Evolutionary conservation across 768 basidiomycete species (phyloP).

Genomic region (Suillus placidus): DNA sequence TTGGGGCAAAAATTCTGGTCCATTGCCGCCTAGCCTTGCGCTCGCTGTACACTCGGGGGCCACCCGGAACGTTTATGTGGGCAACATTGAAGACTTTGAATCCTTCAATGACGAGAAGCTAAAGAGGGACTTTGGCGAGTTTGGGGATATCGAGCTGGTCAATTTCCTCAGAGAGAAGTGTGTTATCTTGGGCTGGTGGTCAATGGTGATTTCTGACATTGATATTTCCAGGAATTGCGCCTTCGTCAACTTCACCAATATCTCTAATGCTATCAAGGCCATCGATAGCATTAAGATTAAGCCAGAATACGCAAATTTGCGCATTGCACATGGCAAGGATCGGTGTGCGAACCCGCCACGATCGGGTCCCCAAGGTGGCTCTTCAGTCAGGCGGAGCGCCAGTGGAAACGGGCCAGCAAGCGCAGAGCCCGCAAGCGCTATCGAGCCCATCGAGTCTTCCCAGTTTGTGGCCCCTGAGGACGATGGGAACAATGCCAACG

Average conservation of each 20-base stretch:
- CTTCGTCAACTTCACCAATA: conserved; percentile 95
- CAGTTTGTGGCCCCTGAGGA: neutral
- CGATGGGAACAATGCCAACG: neutral
- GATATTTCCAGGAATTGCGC: conserved; percentile 75
- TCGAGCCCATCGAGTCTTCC: neutral
- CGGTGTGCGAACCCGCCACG: conserved; percentile 92
- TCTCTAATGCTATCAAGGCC: conserved; percentile 96
- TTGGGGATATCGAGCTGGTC: conserved; percentile 94
- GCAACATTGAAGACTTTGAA: conserved; percentile 95
- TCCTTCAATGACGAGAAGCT: conserved; percentile 87
- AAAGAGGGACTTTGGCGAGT: conserved; percentile 92
- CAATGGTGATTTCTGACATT: conserved; percentile 6
- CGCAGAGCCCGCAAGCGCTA: conserved; percentile 11
- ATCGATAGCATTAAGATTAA: conserved; percentile 93
- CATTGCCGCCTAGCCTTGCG: conserved; percentile 79
- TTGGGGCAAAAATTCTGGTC: conserved; percentile 96
- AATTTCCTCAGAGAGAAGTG: conserved; percentile 95
- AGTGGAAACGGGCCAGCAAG: conserved; percentile 40
- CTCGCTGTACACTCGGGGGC: conserved; percentile 92
- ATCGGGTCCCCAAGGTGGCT: conserved; percentile 75
- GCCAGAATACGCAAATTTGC: conserved; percentile 85
- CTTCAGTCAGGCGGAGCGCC: conserved; percentile 50
- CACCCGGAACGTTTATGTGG: conserved; percentile 95
- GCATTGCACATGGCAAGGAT: conserved; percentile 95
- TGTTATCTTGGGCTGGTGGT: conserved; percentile 5